Evolutionary conservation across 495 filamentous ascomycete species (phyloP).

Genomic region (Xylaria palmicola): DNA sequence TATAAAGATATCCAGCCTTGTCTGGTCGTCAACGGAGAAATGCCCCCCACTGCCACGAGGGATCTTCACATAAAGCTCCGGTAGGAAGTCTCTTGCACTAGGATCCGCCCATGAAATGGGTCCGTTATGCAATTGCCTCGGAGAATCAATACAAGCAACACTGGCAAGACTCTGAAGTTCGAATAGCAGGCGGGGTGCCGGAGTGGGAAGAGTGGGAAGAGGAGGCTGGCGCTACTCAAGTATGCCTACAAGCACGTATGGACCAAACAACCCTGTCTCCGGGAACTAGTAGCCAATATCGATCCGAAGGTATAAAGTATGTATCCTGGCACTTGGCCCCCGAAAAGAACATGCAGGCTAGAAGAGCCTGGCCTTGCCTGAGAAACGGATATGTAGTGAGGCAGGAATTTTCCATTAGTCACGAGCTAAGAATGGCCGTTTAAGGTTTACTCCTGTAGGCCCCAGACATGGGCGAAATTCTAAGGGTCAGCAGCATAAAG

Average conservation of each 20-base stretch:
- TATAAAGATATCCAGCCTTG: constrained; percentile 3
- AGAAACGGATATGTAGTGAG: no score
- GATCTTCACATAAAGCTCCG: neutral
- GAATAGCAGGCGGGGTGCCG: neutral
- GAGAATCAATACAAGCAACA: neutral
- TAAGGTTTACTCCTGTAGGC: neutral
- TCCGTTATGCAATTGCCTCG: neutral
- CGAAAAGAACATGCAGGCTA: no score
- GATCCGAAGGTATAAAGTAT: no score
- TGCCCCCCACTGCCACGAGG: neutral
- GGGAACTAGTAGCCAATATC: no score
- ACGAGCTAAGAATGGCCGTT: neutral
- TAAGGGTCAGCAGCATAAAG: neutral
- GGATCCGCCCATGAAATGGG: neutral
- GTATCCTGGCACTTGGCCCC: no score
- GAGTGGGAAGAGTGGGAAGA: no score
- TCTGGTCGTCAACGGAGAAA: neutral
- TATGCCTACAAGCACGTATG: no score
- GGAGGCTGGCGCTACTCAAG: no score
- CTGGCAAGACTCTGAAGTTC: neutral
- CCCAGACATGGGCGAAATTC: neutral
- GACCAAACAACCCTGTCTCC: no score
- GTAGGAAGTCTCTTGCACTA: neutral
- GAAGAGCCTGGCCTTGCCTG: no score
- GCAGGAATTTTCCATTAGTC: neutral